phyloP scores from a whole-genome alignment of 805 yeast species.

The Pichia phayaonensis region DNA sequence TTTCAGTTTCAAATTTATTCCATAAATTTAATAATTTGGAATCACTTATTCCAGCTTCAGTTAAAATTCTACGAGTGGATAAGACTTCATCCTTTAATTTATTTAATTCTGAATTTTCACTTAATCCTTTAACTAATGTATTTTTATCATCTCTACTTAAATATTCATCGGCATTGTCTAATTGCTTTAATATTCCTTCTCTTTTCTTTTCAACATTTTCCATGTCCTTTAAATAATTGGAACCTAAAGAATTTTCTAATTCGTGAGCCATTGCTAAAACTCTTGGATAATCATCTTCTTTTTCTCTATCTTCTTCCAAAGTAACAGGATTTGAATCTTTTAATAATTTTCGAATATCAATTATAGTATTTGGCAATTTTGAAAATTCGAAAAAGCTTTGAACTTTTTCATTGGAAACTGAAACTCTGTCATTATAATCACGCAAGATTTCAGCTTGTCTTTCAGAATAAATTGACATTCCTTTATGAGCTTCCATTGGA shows the following conservation, averaged over 20 bases:
- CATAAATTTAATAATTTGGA: slow-evolving; percentile 42
- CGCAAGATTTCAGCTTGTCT: slow-evolving; percentile 75
- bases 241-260: slow-evolving; percentile 12
- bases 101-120: slow-evolving; percentile 2
- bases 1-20: slow-evolving; percentile 34
- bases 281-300: slow-evolving; percentile 31
- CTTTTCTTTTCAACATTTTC: neutral
- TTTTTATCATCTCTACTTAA: slow-evolving; percentile 31
- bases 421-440: slow-evolving; percentile 63
- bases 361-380: slow-evolving; percentile 62
- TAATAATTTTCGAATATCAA: slow-evolving; percentile 37
- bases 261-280: slow-evolving; percentile 33
- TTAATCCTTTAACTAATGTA: slow-evolving; percentile 13
- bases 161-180: slow-evolving; percentile 6
- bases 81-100: slow-evolving; percentile 45
- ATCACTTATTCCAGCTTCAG: slow-evolving; percentile 58
- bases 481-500: slow-evolving; percentile 82
- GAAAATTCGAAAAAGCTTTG: slow-evolving; percentile 73
- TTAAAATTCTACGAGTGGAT: slow-evolving; percentile 48
- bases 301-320: slow-evolving; percentile 16
- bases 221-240: slow-evolving; percentile 1
- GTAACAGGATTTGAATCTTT: slow-evolving; percentile 8
- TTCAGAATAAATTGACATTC: slow-evolving; percentile 81
- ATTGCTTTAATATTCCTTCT: neutral
- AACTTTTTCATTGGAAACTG: slow-evolving; percentile 72